Base-by-base conservation (phyloP, 2,329 filamentous ascomycete genomes). In the Epichloe glyceriae region DNA sequence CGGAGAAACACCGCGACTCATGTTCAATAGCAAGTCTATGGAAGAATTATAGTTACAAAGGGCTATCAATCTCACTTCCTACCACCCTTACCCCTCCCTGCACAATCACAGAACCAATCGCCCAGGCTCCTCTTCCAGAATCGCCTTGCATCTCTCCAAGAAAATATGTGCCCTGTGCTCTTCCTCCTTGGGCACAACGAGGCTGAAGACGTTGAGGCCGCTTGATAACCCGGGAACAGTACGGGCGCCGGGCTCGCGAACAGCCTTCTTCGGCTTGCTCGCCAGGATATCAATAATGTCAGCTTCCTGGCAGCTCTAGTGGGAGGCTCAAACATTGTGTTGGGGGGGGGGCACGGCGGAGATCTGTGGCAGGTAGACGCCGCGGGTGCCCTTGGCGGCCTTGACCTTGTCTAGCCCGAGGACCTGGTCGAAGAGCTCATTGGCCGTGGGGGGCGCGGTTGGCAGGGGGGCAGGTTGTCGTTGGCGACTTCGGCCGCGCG, bases 381-480 rank as follows among this genome's bases (percentile, higher is more conserved):
- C 70, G 65, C 80, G 65, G 63, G 79, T 73, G 45, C 69, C 73
- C 52, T 78, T 73, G 8, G 78, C 69, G 8, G 58, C 59, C 60
- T 65, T 65, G 55, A 67, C 47, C 57, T 67, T 64, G 62, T 78
- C 70, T 19, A 89, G 71, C 10, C 90, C 91, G 7, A 98, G 77
- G 14, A 97, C 75, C 60, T 91, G 82, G 64, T 96, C 83, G 70
- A 97, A 97, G 12, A 98, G 79, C 64, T 95, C 88, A 62, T 89
- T 80, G 37, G 85, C 73, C 0, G 86, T 83, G 14, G 85, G 84
- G 84, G 42, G 60, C 54, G 44, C 78, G 75, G 54, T 73, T 72
- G 53, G 80, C 75, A 5, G 82, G 78, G 78, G 30, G 91, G 91
- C 7, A 97, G 78, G 44, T 86, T 81, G 55, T 93, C 85, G 69